Evolutionary conservation across 2,329 filamentous ascomycete species (phyloP).

Genomic region (Nigrospora sphaerica): DNA sequence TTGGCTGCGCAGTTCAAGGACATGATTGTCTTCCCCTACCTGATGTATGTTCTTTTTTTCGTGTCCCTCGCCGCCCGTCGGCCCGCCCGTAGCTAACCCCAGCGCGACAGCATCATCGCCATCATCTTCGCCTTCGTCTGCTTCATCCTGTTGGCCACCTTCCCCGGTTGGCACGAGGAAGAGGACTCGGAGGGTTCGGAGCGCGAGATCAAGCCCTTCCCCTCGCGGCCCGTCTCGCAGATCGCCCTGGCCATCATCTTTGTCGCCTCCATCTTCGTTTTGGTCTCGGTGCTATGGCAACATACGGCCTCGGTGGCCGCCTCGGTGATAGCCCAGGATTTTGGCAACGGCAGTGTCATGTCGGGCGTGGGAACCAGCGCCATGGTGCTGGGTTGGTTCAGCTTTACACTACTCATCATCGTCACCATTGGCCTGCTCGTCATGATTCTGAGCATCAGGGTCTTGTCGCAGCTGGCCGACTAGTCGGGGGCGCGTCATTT

Average conservation of each 20-base stretch:
- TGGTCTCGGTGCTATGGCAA: slow-evolving; percentile 79
- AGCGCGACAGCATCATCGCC: slow-evolving; percentile 71
- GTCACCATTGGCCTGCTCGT: slow-evolving; percentile 91
- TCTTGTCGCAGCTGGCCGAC: slow-evolving; percentile 57
- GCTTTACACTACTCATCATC: slow-evolving; percentile 85
- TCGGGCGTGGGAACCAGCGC: slow-evolving; percentile 56
- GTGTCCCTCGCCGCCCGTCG: background rate
- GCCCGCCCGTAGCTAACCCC: background rate
- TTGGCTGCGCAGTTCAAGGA: slow-evolving; percentile 96
- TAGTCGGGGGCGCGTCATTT: slow-evolving; percentile 8
- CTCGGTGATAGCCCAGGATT: slow-evolving; percentile 65
- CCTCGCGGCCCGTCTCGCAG: slow-evolving; percentile 85
- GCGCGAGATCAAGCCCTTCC: slow-evolving; percentile 89
- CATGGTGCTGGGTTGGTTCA: slow-evolving; percentile 98
- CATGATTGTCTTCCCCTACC: slow-evolving; percentile 94
- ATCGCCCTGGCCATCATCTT: slow-evolving; percentile 90
- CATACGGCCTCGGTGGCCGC: slow-evolving; percentile 96
- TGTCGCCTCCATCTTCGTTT: slow-evolving; percentile 61
- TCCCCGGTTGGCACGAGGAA: slow-evolving; percentile 96
- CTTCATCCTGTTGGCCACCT: slow-evolving; percentile 89
- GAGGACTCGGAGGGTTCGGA: slow-evolving; percentile 73
- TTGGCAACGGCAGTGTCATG: slow-evolving; percentile 27
- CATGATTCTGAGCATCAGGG: slow-evolving; percentile 90
- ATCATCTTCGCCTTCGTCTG: slow-evolving; percentile 96
- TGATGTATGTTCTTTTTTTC: slow-evolving; percentile 60